Conservation (phyloP, 148 eudicot species). For the Dianthus caryophyllus region DNA sequence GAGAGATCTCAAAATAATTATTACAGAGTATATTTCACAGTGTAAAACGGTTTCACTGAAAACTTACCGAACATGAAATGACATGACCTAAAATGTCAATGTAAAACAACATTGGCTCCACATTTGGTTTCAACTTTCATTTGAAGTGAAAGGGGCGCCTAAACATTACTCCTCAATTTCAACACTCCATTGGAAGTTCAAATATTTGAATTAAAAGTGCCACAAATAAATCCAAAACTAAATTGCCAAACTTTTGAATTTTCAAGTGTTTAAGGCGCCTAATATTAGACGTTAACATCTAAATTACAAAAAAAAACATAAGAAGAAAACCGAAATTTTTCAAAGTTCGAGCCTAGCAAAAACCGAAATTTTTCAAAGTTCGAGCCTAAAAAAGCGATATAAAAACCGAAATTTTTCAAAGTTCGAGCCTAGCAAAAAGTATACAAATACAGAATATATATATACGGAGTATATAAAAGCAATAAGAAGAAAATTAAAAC, state of each 20-base stretch:
- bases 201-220: background rate
- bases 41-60: too few species aligned
- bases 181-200: background rate
- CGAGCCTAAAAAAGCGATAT: too few species aligned
- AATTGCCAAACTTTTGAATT: background rate
- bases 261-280: background rate
- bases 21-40: too few species aligned
- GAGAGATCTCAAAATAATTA: too few species aligned
- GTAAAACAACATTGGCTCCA: background rate
- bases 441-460: too few species aligned
- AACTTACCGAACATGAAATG: too few species aligned
- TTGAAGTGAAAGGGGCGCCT: slow-evolving; percentile 23
- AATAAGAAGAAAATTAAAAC: too few species aligned
- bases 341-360: background rate
- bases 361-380: too few species aligned
- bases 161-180: background rate
- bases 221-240: background rate
- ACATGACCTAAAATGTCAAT: slow-evolving; percentile 3
- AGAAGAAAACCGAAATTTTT: background rate
- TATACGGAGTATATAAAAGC: too few species aligned
- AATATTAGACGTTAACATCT: background rate
- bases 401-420: too few species aligned
- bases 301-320: background rate
- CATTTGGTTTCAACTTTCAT: slow-evolving; percentile 5
- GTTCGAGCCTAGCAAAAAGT: too few species aligned